phyloP scores from a whole-genome alignment of 2,329 filamentous ascomycete species.

The Coniochaeta sp. region DNA sequence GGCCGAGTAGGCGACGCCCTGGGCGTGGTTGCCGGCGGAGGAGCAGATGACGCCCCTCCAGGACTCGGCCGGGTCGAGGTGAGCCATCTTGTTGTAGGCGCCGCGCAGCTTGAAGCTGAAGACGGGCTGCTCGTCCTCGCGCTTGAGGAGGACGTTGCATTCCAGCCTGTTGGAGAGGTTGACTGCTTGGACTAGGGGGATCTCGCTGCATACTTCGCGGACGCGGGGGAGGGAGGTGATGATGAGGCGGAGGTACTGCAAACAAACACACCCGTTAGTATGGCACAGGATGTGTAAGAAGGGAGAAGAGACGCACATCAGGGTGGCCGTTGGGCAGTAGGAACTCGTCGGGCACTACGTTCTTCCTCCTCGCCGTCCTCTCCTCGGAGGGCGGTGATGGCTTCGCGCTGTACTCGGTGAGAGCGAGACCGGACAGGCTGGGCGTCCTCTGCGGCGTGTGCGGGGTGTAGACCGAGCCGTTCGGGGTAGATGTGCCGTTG shows the following conservation, averaged over 20 bases:
- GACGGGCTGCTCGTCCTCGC: constrained; percentile 94
- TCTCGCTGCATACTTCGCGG: constrained; percentile 90
- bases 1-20: constrained; percentile 93
- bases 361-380: constrained; percentile 37
- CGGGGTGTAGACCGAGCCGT: constrained; percentile 20
- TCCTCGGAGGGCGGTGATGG: constrained; percentile 54
- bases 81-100: constrained; percentile 99
- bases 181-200: constrained; percentile 73
- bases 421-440: constrained; percentile 39
- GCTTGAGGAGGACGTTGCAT: constrained; percentile 87
- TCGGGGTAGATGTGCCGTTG: constrained; percentile 10
- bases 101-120: constrained; percentile 99
- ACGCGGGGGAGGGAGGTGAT: constrained; percentile 81
- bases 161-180: constrained; percentile 91
- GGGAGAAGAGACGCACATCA: constrained; percentile 43
- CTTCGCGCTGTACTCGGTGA: constrained; percentile 67
- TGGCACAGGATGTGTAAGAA: constrained; percentile 8
- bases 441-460: constrained; percentile 32
- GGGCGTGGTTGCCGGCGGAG: constrained; percentile 95
- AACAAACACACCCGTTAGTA: too few species aligned
- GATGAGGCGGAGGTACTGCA: constrained; percentile 95
- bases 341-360: constrained; percentile 57
- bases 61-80: constrained; percentile 69
- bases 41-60: constrained; percentile 97
- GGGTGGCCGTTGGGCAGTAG: constrained; percentile 64